phyloP scores from a whole-genome alignment of 2,329 filamentous ascomycete genomes.

The Botrytis paeoniae region DNA sequence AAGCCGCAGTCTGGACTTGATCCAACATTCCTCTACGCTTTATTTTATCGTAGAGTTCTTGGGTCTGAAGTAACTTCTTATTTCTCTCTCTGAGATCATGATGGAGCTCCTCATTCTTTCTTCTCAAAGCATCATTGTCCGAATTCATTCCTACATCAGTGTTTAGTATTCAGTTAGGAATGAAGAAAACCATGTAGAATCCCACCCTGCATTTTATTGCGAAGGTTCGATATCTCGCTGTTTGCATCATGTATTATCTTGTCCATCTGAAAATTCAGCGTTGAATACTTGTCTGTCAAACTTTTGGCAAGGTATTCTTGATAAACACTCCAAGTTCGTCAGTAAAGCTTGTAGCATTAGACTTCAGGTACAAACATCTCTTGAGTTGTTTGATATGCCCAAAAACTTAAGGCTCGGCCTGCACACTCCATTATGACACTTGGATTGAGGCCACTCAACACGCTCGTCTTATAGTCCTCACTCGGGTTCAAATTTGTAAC shows the following conservation, averaged over 20 bases:
- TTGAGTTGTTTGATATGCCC: conserved; percentile 80
- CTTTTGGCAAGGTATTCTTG: conserved; percentile 72
- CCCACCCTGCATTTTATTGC: conserved; percentile 62
- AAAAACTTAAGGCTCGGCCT: conserved; percentile 74
- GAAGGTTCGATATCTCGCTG: conserved; percentile 63
- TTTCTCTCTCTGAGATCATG: conserved; percentile 68
- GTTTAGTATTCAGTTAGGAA: conserved; percentile 20
- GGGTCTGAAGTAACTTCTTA: conserved; percentile 64
- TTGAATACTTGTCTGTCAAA: conserved; percentile 68
- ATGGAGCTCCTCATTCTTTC: conserved; percentile 70
- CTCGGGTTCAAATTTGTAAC: conserved; percentile 70
- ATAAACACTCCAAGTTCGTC: conserved; percentile 56
- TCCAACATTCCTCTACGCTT: conserved; percentile 54
- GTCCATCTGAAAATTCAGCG: conserved; percentile 64
- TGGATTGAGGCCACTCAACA: conserved; percentile 79
- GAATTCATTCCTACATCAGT: conserved; percentile 49
- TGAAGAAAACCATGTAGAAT: conserved; percentile 8
- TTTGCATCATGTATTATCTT: conserved; percentile 74
- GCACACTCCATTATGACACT: conserved; percentile 84
- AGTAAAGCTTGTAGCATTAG: conserved; percentile 28
- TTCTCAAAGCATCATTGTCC: conserved; percentile 61
- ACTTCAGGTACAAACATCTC: conserved; percentile 61
- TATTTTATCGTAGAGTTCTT: conserved; percentile 61
- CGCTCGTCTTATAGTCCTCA: conserved; percentile 86
- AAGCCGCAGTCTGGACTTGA: conserved; percentile 54